phyloP scores from a whole-genome alignment of 75 land plant species.

The Pinus albicaulis region DNA sequence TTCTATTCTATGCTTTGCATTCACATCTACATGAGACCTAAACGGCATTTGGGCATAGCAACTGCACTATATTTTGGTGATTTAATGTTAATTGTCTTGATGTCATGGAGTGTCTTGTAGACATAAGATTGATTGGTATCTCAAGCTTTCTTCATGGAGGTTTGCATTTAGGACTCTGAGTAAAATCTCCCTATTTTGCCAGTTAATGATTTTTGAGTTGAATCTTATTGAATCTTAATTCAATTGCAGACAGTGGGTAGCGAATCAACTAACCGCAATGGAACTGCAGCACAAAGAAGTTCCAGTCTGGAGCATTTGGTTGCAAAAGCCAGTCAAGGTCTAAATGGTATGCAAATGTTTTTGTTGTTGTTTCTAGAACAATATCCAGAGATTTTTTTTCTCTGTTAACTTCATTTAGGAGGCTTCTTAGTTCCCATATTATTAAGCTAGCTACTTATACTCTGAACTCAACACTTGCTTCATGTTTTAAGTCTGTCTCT shows the following conservation, averaged over 20 bases:
- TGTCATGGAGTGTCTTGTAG: background rate
- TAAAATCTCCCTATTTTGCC: background rate
- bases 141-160: too few relatives aligned
- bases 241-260: slow-evolving; percentile 7
- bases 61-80: background rate
- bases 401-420: background rate
- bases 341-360: slow-evolving; percentile 6
- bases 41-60: background rate
- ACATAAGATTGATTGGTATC: too few relatives aligned
- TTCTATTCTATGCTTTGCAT: too few relatives aligned
- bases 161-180: background rate
- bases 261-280: background rate
- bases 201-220: background rate
- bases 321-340: background rate
- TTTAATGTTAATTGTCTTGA: background rate
- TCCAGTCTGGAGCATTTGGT: background rate
- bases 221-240: background rate
- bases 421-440: background rate
- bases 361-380: background rate
- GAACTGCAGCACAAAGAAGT: background rate
- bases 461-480: background rate
- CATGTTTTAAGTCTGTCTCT: background rate
- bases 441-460: background rate
- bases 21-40: background rate
- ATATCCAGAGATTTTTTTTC: background rate